Base-by-base conservation (phyloP, 2,329 filamentous ascomycete species). In the Microsporum ferrugineum region DNA sequence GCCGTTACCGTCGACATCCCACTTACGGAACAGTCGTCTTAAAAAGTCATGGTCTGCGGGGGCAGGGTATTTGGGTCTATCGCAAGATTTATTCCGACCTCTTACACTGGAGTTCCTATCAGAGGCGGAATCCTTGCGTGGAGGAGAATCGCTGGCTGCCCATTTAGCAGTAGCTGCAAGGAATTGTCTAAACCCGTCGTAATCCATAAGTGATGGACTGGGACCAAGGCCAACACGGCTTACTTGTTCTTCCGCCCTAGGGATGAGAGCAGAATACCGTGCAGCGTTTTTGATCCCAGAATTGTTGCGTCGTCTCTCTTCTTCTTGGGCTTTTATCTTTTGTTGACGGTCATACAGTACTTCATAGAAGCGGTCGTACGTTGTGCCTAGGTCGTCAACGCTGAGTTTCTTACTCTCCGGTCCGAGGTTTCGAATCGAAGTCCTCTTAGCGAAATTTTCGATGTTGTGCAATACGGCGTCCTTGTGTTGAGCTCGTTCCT, bases 41-140 rank as follows among this genome's bases (percentile, higher is more conserved):
- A 99, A 85, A 69, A 99, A 99, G 69, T 97, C 94, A 68, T 99
- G 92, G 63, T 97, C 89, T 5, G 92, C 89, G 4, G 94, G 91
- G 65, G 87, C 83, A 0, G 84, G 82, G 31, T 55, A 55, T 34
- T 65, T 58, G 14, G 80, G 80, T 58, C 74, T 74, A 10, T 85
- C 84, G 80, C 83, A 85, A 10, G 78, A 69, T 59, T 73, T 77
- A 60, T 77, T 78, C 43, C 77, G 75, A 38, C 79, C 79, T 61
- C 82, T 78, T 57, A 82, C 78, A 67, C 81, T 84, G 65, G 78
- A 77, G 65, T 81, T 82, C 23, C 80, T 82, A 23, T 78, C 75
- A 38, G 76, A 76, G 3, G 74, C 75, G 1, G 72, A 76, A 59
- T 79, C 79, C 63, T 76, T 81, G 65, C 67, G 71, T 17, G 84